Percentiles rank a stretch among this genome's conserved stretches.
phyloP scores from a whole-genome alignment of 441 rosid species.

The Bocquillonia castaneifolia region DNA sequence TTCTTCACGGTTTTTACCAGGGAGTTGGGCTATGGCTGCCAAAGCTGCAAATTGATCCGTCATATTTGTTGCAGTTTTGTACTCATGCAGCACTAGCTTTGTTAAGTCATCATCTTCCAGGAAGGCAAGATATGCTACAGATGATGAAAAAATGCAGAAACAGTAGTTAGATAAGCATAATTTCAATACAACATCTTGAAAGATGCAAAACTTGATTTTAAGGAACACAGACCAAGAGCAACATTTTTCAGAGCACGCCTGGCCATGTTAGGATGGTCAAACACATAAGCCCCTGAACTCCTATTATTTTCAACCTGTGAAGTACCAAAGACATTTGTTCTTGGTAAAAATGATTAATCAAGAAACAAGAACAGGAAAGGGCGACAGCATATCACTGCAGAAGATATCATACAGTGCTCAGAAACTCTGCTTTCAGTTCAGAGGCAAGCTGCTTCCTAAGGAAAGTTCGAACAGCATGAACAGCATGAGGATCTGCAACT shows the following conservation, averaged over 20 bases:
- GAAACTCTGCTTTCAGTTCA: conserved; percentile 69
- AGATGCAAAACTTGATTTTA: conserved; percentile 3
- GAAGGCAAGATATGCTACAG: conserved; percentile 75
- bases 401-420: conserved; percentile 55
- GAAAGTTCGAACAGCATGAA: conserved; percentile 79
- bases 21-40: conserved; percentile 76
- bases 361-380: neutral
- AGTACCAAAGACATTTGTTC: conserved; percentile 12
- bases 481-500: conserved; percentile 97
- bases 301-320: conserved; percentile 67
- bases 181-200: neutral
- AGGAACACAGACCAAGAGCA: conserved; percentile 62
- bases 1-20: conserved; percentile 75
- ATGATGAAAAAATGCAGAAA: conserved; percentile 7
- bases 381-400: neutral
- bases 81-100: conserved; percentile 60
- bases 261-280: conserved; percentile 77
- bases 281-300: conserved; percentile 67
- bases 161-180: conserved; percentile 15
- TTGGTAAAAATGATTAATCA: neutral
- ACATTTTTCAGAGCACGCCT: conserved; percentile 81
- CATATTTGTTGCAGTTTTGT: conserved; percentile 80
- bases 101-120: conserved; percentile 57
- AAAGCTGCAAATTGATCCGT: conserved; percentile 92
- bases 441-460: conserved; percentile 84